Evolutionary conservation across 306 rosid species (phyloP).

Genomic region (Castanea sativa): DNA sequence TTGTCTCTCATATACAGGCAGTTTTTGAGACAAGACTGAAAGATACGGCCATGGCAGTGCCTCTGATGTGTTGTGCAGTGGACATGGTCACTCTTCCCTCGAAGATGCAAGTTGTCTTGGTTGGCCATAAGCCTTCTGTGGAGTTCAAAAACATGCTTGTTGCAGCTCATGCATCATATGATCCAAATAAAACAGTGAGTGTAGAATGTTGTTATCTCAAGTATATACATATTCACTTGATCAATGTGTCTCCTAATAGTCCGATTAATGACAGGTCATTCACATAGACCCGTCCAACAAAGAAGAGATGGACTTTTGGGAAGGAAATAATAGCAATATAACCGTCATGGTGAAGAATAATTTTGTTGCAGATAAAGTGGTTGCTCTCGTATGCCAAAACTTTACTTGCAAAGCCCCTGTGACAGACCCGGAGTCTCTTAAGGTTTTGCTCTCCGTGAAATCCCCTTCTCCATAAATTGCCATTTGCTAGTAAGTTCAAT

Average conservation of each 20-base stretch:
- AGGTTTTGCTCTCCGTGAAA: slow-evolving; percentile 50
- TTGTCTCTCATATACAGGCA: slow-evolving; percentile 50
- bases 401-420: slow-evolving; percentile 75
- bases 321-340: slow-evolving; percentile 56
- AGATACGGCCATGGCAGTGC: slow-evolving; percentile 87
- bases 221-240: not conserved
- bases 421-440: slow-evolving; percentile 45
- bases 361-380: slow-evolving; percentile 44
- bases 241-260: not conserved
- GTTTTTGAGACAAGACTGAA: slow-evolving; percentile 77
- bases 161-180: slow-evolving; percentile 64
- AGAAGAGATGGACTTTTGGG: slow-evolving; percentile 85
- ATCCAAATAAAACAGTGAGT: slow-evolving; percentile 80
- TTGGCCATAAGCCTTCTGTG: slow-evolving; percentile 50
- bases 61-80: slow-evolving; percentile 94
- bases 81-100: slow-evolving; percentile 66
- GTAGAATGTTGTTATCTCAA: not conserved
- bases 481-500: not conserved
- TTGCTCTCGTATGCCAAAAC: slow-evolving; percentile 82
- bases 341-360: slow-evolving; percentile 74
- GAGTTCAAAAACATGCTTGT: slow-evolving; percentile 70
- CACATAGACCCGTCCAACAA: slow-evolving; percentile 66
- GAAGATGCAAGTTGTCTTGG: slow-evolving; percentile 72
- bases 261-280: slow-evolving; percentile 53
- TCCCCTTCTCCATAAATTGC: slow-evolving; percentile 24